Conservation (phyloP, 257 asterid species). For the Solanum lycopersicoides region DNA sequence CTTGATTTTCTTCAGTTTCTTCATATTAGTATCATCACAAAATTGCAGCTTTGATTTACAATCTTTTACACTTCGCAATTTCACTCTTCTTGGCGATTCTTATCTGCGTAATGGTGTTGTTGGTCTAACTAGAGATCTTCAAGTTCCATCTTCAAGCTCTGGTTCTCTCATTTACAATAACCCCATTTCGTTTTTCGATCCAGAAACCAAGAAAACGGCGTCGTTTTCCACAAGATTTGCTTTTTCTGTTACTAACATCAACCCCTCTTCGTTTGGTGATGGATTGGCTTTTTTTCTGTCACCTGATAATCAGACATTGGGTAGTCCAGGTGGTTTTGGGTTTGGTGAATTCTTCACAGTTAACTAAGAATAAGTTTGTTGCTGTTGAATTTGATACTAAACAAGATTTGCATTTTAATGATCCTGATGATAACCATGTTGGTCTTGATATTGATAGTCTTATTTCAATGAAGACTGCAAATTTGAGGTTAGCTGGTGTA, state of each 20-base stretch:
- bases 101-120: conserved; percentile 73
- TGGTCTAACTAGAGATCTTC: conserved; percentile 73
- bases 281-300: conserved; percentile 78
- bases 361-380: conserved; percentile 57
- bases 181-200: conserved; percentile 61
- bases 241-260: conserved; percentile 47
- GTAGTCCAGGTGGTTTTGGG: conserved; percentile 85
- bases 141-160: conserved; percentile 87
- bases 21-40: conserved; percentile 16
- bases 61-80: conserved; percentile 53
- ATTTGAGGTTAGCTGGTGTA: conserved; percentile 21
- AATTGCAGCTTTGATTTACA: conserved; percentile 57
- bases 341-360: conserved; percentile 61
- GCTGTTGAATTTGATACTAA: conserved; percentile 86
- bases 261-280: conserved; percentile 74
- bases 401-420: conserved; percentile 51
- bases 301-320: conserved; percentile 61
- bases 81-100: conserved; percentile 92
- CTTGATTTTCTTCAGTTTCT: conserved; percentile 3
- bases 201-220: conserved; percentile 42
- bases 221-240: conserved; percentile 80
- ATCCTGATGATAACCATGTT: conserved; percentile 85
- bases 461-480: conserved; percentile 53
- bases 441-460: conserved; percentile 77
- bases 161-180: conserved; percentile 68